phyloP scores from a whole-genome alignment of 352 stramenopile genomes.

The Pythium angustatum region DNA sequence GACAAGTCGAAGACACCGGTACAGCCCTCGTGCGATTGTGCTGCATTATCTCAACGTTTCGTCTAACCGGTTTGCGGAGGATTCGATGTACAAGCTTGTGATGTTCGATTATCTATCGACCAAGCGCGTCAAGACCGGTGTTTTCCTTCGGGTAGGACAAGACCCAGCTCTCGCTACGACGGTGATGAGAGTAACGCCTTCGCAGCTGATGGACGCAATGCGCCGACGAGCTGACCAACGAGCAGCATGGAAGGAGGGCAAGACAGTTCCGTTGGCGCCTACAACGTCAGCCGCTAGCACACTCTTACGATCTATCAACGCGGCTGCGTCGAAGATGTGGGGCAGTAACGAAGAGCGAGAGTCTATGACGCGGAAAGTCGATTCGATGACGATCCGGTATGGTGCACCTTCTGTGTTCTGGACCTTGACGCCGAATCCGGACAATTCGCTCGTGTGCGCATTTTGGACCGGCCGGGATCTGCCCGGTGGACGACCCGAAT shows the following conservation, averaged over 20 bases:
- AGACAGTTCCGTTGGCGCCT: neutral
- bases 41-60: conserved; percentile 34
- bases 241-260: conserved; percentile 5
- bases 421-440: conserved; percentile 36
- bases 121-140: conserved; percentile 20
- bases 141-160: conserved; percentile 27
- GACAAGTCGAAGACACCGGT: conserved; percentile 1
- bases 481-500: conserved; percentile 12
- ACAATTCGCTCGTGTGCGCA: conserved; percentile 23
- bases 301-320: conserved; percentile 11
- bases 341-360: conserved; percentile 32
- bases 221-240: conserved; percentile 7
- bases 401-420: conserved; percentile 33
- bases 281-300: neutral
- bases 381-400: conserved; percentile 25
- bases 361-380: conserved; percentile 17
- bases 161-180: conserved; percentile 11
- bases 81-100: conserved; percentile 27
- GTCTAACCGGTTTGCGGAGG: conserved; percentile 28
- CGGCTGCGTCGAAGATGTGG: conserved; percentile 30
- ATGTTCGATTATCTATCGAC: conserved; percentile 32
- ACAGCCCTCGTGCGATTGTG: conserved; percentile 29
- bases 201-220: conserved; percentile 18
- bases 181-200: conserved; percentile 13
- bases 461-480: conserved; percentile 27